Evolutionary conservation across 192 early-diverging fungal genomes (phyloP).

Genomic region (Phlyctochytrium bullatum): DNA sequence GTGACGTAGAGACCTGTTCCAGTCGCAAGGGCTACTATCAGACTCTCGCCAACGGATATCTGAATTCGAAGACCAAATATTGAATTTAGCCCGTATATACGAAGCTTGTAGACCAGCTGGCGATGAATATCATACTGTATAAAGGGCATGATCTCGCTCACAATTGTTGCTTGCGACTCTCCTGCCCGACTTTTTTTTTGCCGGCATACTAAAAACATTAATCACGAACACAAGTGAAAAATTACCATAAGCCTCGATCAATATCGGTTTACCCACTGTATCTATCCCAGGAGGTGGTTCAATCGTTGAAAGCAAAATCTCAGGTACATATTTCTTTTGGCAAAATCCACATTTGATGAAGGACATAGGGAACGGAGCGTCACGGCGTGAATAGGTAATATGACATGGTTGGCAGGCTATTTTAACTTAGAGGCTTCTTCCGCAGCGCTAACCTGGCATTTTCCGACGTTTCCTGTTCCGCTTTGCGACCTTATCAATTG

Average conservation of each 20-base stretch:
- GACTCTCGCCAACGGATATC: conserved; percentile 53
- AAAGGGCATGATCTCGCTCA: conserved; percentile 79
- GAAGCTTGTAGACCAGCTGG: conserved; percentile 76
- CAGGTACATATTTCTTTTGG: conserved; percentile 72
- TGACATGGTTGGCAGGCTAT: conserved; percentile 60
- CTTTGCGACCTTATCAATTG: conserved; percentile 11
- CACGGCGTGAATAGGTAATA: conserved; percentile 61
- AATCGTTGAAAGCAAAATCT: conserved; percentile 68
- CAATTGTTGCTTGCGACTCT: conserved; percentile 63
- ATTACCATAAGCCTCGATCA: conserved; percentile 73
- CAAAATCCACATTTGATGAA: conserved; percentile 66
- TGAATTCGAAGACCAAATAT: conserved; percentile 69
- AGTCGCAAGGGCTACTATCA: conserved; percentile 64
- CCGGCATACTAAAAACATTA: conserved; percentile 42
- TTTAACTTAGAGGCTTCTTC: not conserved
- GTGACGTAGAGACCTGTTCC: conserved; percentile 70
- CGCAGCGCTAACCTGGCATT: conserved; percentile 13
- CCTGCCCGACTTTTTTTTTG: conserved; percentile 46
- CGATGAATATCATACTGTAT: conserved; percentile 81
- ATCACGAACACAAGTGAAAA: conserved; percentile 2
- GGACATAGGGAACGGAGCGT: conserved; percentile 70
- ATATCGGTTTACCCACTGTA: conserved; percentile 58
- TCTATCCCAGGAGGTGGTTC: conserved; percentile 72
- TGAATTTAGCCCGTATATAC: conserved; percentile 73
- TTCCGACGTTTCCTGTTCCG: conserved; percentile 16